These are phyloP conservation scores for Rhizopogon rudus DNA, from an alignment of 768 basidiomycete species.

Conservation along the genomic window DNA sequence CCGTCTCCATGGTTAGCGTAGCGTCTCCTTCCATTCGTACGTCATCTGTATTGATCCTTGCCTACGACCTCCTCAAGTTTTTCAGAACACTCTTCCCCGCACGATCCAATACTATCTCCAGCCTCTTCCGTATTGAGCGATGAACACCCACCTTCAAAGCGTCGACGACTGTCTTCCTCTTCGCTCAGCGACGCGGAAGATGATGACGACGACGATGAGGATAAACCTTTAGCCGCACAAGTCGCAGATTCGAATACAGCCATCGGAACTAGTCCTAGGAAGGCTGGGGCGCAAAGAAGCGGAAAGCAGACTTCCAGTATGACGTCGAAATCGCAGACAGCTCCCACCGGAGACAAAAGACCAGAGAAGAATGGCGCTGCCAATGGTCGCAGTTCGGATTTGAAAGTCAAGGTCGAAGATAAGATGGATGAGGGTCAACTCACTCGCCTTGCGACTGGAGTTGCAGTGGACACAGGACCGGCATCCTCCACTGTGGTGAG, in stretches of 20 bases:
- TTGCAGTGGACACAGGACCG: conserved; percentile 65
- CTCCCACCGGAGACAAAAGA: conserved; percentile 39
- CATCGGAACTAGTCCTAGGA: conserved; percentile 25
- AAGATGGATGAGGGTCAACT: conserved; percentile 77
- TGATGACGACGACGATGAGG: conserved; percentile 52
- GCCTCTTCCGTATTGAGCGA: conserved; percentile 43
- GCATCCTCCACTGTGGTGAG: conserved; percentile 44
- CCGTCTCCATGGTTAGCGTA: conserved; percentile 46
- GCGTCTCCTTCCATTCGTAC: conserved; percentile 51
- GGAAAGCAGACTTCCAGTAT: conserved; percentile 56
- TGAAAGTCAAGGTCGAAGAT: conserved; percentile 68
- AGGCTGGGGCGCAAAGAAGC: conserved; percentile 33
- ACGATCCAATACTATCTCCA: conserved; percentile 13
- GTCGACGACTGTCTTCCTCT: conserved; percentile 52
- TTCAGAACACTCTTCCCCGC: conserved; percentile 21
- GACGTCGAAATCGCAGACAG: conserved; percentile 56
- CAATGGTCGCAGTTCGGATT: conserved; percentile 45
- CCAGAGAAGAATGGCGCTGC: conserved; percentile 32
- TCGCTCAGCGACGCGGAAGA: conserved; percentile 41
- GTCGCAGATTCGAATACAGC: conserved; percentile 27
- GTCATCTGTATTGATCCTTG: conserved; percentile 7
- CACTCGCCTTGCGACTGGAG: conserved; percentile 72
- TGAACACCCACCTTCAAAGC: conserved; percentile 44
- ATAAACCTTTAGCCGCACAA: conserved; percentile 49
- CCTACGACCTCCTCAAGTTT: conserved; percentile 3